Conservation (phyloP, 352 stramenopile genomes). For the Globisporangium yorkense region DNA sequence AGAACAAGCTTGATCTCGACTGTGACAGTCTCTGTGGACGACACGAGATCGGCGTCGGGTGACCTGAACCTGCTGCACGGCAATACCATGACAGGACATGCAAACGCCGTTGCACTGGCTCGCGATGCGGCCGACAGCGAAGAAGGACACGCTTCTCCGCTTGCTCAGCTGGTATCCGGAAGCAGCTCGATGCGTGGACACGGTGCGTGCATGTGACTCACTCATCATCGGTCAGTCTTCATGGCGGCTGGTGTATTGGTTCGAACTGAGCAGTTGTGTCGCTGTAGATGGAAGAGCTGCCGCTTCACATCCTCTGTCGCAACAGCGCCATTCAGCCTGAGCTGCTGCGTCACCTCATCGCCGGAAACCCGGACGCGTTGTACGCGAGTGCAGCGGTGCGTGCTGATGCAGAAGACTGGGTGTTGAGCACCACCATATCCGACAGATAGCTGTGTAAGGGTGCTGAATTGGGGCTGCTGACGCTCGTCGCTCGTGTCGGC, state of each 20-base stretch:
- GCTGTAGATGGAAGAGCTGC: constrained; percentile 40
- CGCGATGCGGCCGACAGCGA: constrained; percentile 16
- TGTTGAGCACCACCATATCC: neutral
- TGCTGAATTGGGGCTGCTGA: neutral
- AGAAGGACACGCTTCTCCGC: constrained; percentile 28
- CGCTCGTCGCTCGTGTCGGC: neutral
- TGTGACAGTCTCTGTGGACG: neutral
- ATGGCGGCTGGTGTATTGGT: neutral
- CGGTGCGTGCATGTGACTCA: constrained; percentile 15
- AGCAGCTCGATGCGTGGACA: constrained; percentile 28
- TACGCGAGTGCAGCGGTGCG: constrained; percentile 26
- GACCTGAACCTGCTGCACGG: neutral
- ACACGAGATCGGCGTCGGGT: no score
- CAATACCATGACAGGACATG: constrained; percentile 14
- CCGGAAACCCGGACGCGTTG: constrained; percentile 23
- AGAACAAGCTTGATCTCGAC: neutral
- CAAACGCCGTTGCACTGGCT: constrained; percentile 50
- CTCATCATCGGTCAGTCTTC: neutral
- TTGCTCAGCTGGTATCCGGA: constrained; percentile 28
- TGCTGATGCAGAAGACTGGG: neutral
- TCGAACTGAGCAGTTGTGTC: neutral
- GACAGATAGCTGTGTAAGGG: neutral
- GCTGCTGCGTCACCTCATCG: constrained; percentile 26
- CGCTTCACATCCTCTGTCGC: constrained; percentile 50
- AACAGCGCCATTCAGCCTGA: constrained; percentile 25